phyloP scores from a whole-genome alignment of 2,329 filamentous ascomycete genomes.

The Colletotrichum australisinense region DNA sequence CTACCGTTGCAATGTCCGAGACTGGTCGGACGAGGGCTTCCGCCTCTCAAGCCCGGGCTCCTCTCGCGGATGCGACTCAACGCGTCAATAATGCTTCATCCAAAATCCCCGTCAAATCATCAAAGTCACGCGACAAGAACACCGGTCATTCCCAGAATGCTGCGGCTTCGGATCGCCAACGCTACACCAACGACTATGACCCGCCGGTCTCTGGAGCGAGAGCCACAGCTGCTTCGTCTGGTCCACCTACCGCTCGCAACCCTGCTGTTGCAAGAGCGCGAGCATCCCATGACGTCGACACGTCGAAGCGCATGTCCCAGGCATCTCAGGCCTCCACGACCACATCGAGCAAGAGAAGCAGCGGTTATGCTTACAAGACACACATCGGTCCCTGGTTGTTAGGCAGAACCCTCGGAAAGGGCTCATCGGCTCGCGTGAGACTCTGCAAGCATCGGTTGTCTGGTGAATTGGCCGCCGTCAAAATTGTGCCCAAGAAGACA shows the following conservation, averaged over 20 bases:
- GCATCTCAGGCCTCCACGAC: constrained; percentile 52
- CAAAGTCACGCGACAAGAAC: constrained; percentile 44
- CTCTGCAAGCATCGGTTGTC: constrained; percentile 84
- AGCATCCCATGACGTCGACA: constrained; percentile 46
- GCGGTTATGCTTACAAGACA: constrained; percentile 65
- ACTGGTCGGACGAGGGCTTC: constrained; percentile 21
- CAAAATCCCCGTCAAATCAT: constrained; percentile 41
- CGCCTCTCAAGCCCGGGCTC: constrained; percentile 45
- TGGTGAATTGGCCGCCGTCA: constrained; percentile 87
- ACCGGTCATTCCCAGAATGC: constrained; percentile 13
- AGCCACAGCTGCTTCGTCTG: constrained; percentile 7
- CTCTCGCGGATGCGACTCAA: constrained; percentile 60
- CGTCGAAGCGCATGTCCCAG: constrained; percentile 52
- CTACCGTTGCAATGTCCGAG: constrained; percentile 33
- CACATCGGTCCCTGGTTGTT: constrained; percentile 95
- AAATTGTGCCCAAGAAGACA: constrained; percentile 90
- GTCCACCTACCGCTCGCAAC: constrained; percentile 34
- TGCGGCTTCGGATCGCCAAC: constrained; percentile 29
- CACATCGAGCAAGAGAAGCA: constrained; percentile 51
- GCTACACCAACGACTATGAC: constrained; percentile 33
- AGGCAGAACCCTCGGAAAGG: constrained; percentile 88
- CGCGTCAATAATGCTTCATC: constrained; percentile 55
- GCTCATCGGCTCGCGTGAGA: constrained; percentile 88
- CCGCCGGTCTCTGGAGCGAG: constrained; percentile 5
- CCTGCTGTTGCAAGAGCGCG: constrained; percentile 39